Evolutionary conservation across 768 basidiomycete species (phyloP), one percentile per base, ranked within the genome.

Genomic region (Leucogyrophana mollusca): DNA sequence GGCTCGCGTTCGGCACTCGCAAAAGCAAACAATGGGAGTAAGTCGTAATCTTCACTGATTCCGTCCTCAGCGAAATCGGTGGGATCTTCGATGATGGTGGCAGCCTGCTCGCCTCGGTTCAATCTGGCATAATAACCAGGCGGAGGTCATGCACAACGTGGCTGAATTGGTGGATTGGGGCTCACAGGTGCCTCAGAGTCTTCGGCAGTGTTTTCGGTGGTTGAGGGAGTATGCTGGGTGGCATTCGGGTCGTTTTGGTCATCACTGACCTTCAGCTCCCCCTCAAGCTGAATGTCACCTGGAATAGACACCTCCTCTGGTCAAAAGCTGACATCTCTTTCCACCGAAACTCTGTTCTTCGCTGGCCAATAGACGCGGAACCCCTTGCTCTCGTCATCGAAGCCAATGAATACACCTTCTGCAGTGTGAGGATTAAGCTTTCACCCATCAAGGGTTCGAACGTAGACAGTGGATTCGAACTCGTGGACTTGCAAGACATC

Each of bases 321-420:
- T 22, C 5, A 3, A 5, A 50, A 50, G 20, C 53, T 56, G 30
- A 69, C 53, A 30, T 67, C 65, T 4, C 62, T 49, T 50, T 72
- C 62, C 3, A 67, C 59, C 0, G 56, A 59, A n/a, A 71, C 50
- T 0, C 36, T 46, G 4, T 45, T 43, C 43, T 44, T 49, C 4
- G 54, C 43, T 6, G 59, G 51, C 60, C 65, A 69, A 46, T 70
- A 72, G 16, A 71, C 56, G 0, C 59, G 52, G 25, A 60, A 58
- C 1, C 63, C 67, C 24, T 62, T 65, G 51, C 62, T 67, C 17
- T 64, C 50, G 3, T 56, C 48, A 50, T 69, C 64, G 48, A 66
- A 65, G 0, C 71, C 67, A 16, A 73, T 51, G 54, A 64, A 73
- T 7, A 50, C 43, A 0, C 62, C 66, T 18, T 61, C 55, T 8